Base-by-base conservation (phyloP, 768 basidiomycete genomes). In the Mycena maculata region DNA sequence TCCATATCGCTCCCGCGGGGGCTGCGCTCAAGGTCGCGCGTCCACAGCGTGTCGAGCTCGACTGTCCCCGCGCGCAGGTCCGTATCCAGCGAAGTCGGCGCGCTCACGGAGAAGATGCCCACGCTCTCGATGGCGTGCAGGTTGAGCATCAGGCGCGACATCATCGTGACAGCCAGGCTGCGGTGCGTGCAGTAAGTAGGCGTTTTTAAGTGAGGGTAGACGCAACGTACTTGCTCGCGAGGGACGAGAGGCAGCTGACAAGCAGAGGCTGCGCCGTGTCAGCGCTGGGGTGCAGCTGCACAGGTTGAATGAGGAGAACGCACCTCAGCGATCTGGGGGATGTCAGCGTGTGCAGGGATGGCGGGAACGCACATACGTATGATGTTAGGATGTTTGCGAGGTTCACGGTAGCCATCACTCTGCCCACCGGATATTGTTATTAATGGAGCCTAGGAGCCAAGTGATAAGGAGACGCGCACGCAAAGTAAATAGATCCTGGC, bases 91-190 rank as follows among this genome's bases (percentile, higher is more conserved):
- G 20, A n/a, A 13, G 33, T 50, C 18, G 1, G 22, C 10, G 54
- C 39, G 28, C 8, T 33, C 20, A 41, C 31, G 20, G 67, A 69
- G 52, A 69, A 64, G 10, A 69, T 60, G 8, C 67, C 67, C 22
- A 10, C 53, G 50, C 53, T 38, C 28, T 69, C 67, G 16, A 69
- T 38, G 52, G 67, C 27, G 58, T 69, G 67, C 1, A 69, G 52
- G 36, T 69, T 69, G 8, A 69, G 41, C 63, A 69, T 69, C 18
- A 69, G 62, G 50, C 67, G 57, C 20, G 62, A 64, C 44, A 50
- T 69, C 63, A 69, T 54, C 3, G 67, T 69, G 20, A 69, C 67
- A 7, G 67, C 64, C 3, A 69, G 25, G 28, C 63, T 65, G 56
- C 1, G 15, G n/a, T 23, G 18, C 9, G 47, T 36, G n/a, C 22